phyloP scores from a whole-genome alignment of 2,329 filamentous ascomycete species.

The Hymenoscyphus fraxineus region DNA sequence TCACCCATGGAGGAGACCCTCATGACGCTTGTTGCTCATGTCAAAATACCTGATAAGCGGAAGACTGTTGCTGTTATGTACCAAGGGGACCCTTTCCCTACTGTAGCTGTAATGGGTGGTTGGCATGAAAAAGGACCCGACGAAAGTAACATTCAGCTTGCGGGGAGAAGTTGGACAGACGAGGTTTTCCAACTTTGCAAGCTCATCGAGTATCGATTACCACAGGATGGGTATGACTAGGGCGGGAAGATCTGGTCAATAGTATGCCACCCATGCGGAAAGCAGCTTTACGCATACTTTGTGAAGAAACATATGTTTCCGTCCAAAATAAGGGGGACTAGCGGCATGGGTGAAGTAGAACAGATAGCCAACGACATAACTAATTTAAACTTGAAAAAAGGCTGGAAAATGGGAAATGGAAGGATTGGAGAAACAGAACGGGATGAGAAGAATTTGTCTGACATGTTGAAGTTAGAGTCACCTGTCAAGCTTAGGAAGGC shows the following conservation, averaged over 20 bases:
- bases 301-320: background rate
- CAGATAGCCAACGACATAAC: background rate
- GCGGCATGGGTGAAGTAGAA: too few species aligned
- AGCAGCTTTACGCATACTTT: background rate
- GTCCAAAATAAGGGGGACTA: background rate
- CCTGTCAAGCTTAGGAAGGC: background rate
- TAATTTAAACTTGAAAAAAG: background rate
- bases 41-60: background rate
- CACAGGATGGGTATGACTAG: background rate
- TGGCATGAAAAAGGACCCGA: background rate
- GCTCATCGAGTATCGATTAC: background rate
- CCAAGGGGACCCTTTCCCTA: background rate
- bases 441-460: background rate
- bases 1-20: background rate
- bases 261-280: background rate
- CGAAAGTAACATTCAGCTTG: background rate
- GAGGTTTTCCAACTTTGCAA: background rate
- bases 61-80: background rate
- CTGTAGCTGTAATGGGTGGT: background rate
- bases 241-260: background rate
- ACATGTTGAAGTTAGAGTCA: background rate
- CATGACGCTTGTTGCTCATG: background rate
- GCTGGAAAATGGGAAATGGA: too few species aligned
- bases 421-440: too few species aligned
- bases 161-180: background rate